Conservation (phyloP, 805 yeast genomes). For the Jamesozyma piceae region DNA sequence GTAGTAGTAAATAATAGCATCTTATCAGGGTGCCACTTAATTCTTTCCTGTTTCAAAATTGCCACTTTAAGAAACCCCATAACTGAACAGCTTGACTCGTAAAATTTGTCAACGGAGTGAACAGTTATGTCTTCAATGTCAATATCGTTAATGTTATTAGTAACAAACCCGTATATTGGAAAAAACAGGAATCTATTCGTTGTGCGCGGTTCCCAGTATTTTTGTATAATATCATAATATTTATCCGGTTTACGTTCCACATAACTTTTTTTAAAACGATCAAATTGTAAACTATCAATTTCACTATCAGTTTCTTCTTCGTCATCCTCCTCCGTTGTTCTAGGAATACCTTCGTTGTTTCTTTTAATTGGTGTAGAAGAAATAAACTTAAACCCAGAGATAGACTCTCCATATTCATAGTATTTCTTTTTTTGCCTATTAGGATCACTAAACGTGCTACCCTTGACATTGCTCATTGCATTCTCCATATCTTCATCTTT, state of each 20-base stretch:
- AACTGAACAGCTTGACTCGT: slow-evolving; percentile 5
- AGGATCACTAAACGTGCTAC: no score
- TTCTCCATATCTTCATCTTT: not conserved
- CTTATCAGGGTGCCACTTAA: slow-evolving; percentile 67
- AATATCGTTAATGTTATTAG: not conserved
- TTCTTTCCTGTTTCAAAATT: slow-evolving; percentile 39
- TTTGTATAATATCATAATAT: not conserved
- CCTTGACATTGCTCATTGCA: not conserved
- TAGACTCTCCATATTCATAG: slow-evolving; percentile 13
- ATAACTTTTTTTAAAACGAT: not conserved
- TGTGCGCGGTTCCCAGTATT: not conserved
- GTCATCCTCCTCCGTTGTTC: not conserved
- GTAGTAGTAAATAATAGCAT: not conserved
- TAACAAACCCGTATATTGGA: not conserved
- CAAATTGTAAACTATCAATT: slow-evolving; percentile 3
- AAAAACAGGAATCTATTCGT: not conserved
- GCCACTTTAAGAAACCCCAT: slow-evolving; percentile 4
- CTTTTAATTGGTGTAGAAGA: slow-evolving; percentile 5
- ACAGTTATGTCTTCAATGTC: not conserved
- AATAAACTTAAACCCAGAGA: slow-evolving; percentile 15
- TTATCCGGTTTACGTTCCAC: not conserved
- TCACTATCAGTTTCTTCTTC: not conserved
- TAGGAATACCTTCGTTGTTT: not conserved
- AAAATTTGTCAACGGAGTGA: slow-evolving; percentile 7
- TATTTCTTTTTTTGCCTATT: not conserved